These are phyloP conservation scores for Aaosphaeria pasadenensis DNA, from an alignment of 2,329 filamentous ascomycete genomes.

Conservation along the genomic window DNA sequence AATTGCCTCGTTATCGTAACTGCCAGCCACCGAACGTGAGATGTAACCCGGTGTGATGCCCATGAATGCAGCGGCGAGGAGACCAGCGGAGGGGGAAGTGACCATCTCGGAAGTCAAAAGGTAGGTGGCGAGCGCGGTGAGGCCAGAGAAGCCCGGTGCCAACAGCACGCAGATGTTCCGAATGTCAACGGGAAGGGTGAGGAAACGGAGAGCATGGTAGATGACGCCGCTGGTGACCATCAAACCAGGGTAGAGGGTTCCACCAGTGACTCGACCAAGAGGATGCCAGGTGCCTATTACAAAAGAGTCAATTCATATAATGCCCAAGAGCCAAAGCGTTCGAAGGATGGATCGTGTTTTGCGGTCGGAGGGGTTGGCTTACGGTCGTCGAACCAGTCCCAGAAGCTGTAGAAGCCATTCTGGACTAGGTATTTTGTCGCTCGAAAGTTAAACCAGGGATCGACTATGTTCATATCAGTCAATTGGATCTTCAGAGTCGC, in stretches of 20 bases:
- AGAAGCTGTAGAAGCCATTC: slow-evolving; percentile 98
- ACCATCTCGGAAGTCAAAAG: slow-evolving; percentile 97
- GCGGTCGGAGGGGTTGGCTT: slow-evolving; percentile 26
- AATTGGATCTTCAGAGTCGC: too few species aligned
- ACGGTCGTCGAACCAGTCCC: slow-evolving; percentile 99
- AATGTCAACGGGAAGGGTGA: slow-evolving; percentile 93
- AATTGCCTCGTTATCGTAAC: slow-evolving; percentile 99
- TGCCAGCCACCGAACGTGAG: slow-evolving; percentile 93
- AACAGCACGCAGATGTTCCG: slow-evolving; percentile 98
- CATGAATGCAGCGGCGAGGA: slow-evolving; percentile 94
- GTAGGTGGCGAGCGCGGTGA: slow-evolving; percentile 91
- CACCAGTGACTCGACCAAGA: slow-evolving; percentile 94
- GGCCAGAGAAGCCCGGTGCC: slow-evolving; percentile 87
- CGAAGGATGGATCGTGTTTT: too few species aligned
- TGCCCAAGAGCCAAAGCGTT: too few species aligned
- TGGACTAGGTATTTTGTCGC: slow-evolving; percentile 96
- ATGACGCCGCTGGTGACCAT: slow-evolving; percentile 99
- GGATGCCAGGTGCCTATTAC: slow-evolving; percentile 87
- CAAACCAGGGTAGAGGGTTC: slow-evolving; percentile 95
- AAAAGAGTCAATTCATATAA: too few species aligned
- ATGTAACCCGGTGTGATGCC: slow-evolving; percentile 97
- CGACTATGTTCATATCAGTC: slow-evolving; percentile 59
- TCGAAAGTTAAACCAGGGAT: slow-evolving; percentile 99
- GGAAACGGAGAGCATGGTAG: slow-evolving; percentile 85
- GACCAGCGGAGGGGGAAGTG: slow-evolving; percentile 87